Conservation (phyloP, 2,329 filamentous ascomycete genomes). For the Fusarium longipes region DNA sequence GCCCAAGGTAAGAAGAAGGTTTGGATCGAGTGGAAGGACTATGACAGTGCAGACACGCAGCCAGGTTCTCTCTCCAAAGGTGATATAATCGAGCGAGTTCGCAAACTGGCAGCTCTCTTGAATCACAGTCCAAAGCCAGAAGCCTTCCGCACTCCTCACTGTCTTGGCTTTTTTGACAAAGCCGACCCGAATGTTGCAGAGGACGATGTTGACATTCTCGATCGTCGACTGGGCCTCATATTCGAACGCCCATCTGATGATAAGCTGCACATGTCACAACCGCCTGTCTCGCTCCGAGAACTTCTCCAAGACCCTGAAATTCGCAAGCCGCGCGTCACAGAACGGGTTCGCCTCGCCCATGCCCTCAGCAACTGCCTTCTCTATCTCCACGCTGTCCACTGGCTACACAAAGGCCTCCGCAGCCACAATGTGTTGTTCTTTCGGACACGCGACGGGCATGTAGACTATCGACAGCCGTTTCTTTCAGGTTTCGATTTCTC, state of each 20-base stretch:
- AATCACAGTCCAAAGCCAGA: conserved; percentile 61
- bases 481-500: conserved; percentile 67
- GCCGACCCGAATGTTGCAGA: conserved; percentile 48
- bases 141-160: conserved; percentile 62
- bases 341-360: conserved; percentile 62
- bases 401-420: conserved; percentile 69
- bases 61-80: conserved; percentile 55
- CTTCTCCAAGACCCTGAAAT: conserved; percentile 54
- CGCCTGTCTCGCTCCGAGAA: conserved; percentile 60
- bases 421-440: conserved; percentile 66
- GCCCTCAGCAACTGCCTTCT: conserved; percentile 64
- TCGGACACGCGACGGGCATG: conserved; percentile 43
- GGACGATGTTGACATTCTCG: conserved; percentile 56
- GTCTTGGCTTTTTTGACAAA: conserved; percentile 63
- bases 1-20: conserved; percentile 53
- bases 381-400: conserved; percentile 66
- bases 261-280: conserved; percentile 50
- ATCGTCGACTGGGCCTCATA: conserved; percentile 62
- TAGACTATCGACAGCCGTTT: conserved; percentile 56
- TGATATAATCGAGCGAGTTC: conserved; percentile 57
- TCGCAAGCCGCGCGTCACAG: conserved; percentile 62
- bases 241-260: conserved; percentile 61
- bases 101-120: conserved; percentile 61
- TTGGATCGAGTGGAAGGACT: conserved; percentile 65
- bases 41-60: conserved; percentile 52